phyloP scores from a whole-genome alignment of 2,329 filamentous ascomycete genomes.

The Emericellopsis atlantica region DNA sequence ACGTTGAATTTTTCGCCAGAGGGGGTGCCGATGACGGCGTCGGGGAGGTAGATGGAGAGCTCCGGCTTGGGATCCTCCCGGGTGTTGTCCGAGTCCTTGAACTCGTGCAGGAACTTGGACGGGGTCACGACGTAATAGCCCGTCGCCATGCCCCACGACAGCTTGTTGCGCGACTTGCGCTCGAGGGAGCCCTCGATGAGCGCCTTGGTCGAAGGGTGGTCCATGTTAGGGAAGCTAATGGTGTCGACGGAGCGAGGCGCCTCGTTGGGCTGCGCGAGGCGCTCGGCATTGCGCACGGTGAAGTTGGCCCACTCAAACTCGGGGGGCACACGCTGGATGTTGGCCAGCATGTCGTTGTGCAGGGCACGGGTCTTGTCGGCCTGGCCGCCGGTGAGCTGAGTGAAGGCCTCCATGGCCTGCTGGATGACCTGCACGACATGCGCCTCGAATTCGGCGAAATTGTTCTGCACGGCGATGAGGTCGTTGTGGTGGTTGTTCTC shows the following conservation, averaged over 20 bases:
- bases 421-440: slow-evolving; percentile 78
- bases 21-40: slow-evolving; percentile 63
- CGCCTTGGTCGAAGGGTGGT: slow-evolving; percentile 66
- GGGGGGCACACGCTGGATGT: slow-evolving; percentile 61
- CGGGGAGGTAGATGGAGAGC: slow-evolving; percentile 81
- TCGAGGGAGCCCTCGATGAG: slow-evolving; percentile 82
- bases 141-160: slow-evolving; percentile 62
- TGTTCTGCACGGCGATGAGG: slow-evolving; percentile 79
- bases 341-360: slow-evolving; percentile 71
- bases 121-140: slow-evolving; percentile 87
- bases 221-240: slow-evolving; percentile 79
- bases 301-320: slow-evolving; percentile 94
- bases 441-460: slow-evolving; percentile 76
- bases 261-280: slow-evolving; percentile 67
- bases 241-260: slow-evolving; percentile 60
- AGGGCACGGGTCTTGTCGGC: slow-evolving; percentile 69
- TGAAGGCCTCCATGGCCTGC: slow-evolving; percentile 70
- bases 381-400: slow-evolving; percentile 67
- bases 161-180: slow-evolving; percentile 80
- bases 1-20: slow-evolving; percentile 80
- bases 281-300: slow-evolving; percentile 52
- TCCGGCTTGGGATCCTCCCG: slow-evolving; percentile 69
- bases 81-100: slow-evolving; percentile 75
- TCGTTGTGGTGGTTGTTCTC: slow-evolving; percentile 96
- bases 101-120: slow-evolving; percentile 84